phyloP scores from a whole-genome alignment of 805 yeast species.

The Saccharomycopsis fodiens region DNA sequence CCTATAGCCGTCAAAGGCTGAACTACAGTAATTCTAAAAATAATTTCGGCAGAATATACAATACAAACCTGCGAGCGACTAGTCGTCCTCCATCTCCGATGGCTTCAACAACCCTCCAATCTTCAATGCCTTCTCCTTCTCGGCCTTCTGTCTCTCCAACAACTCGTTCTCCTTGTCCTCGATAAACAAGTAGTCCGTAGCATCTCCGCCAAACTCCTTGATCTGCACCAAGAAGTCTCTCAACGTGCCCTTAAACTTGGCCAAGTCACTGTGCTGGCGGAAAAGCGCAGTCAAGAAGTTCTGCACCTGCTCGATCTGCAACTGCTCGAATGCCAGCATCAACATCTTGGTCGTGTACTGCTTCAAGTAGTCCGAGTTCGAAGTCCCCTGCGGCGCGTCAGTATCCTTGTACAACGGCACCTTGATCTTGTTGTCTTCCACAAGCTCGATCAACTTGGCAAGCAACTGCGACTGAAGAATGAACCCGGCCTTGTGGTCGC shows the following conservation, averaged over 20 bases:
- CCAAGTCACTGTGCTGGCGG: conserved; percentile 61
- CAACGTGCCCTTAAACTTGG: conserved; percentile 71
- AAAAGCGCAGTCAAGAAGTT: conserved; percentile 76
- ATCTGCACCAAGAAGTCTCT: conserved; percentile 96
- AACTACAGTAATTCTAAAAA: too few relatives aligned
- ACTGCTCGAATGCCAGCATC: conserved; percentile 84
- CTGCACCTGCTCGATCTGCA: conserved; percentile 74
- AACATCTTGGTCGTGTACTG: conserved; percentile 78
- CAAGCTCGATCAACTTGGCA: conserved; percentile 75
- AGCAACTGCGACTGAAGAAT: conserved; percentile 77
- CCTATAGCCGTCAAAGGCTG: too few relatives aligned
- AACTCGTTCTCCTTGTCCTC: conserved; percentile 70
- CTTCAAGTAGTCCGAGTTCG: conserved; percentile 65
- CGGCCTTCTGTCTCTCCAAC: conserved; percentile 57
- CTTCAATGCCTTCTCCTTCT: conserved; percentile 73
- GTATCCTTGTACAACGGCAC: conserved; percentile 76
- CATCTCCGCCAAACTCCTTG: conserved; percentile 91
- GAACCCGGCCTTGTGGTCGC: conserved; percentile 97
- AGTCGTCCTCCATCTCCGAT: conserved; percentile 80
- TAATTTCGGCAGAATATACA: not conserved
- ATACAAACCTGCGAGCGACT: not conserved
- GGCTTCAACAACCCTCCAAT: conserved; percentile 95
- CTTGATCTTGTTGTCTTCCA: conserved; percentile 64
- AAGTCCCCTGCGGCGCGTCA: conserved; percentile 77
- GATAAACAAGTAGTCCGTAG: conserved; percentile 26